These are phyloP conservation scores for Cicer arietinum DNA, from an alignment of 306 rosid genomes.

Conservation along the genomic window DNA sequence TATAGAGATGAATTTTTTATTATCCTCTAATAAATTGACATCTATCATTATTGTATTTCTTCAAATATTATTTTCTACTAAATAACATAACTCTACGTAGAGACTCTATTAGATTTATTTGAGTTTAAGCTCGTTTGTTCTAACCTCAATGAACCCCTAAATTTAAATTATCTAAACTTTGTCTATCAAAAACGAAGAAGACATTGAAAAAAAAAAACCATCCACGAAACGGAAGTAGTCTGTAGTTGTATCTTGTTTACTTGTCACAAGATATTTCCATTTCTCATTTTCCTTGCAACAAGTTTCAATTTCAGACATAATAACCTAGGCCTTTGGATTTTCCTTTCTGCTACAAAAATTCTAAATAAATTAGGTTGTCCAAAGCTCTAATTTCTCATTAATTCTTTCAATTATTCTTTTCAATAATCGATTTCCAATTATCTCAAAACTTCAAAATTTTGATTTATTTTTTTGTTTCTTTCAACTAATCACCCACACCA, in stretches of 20 bases:
- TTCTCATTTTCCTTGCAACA: not conserved
- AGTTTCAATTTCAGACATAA: not conserved
- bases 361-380: not conserved
- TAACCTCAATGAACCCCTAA: too few species aligned
- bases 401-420: not conserved
- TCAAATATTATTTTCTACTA: too few species aligned
- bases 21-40: too few species aligned
- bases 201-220: not conserved
- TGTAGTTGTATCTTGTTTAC: not conserved
- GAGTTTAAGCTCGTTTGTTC: too few species aligned
- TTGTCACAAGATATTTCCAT: not conserved
- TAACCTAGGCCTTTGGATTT: not conserved
- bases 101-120: too few species aligned
- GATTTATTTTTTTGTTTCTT: not conserved
- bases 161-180: too few species aligned
- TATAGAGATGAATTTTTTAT: too few species aligned
- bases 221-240: not conserved
- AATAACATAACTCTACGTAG: too few species aligned
- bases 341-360: not conserved
- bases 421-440: not conserved
- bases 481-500: not conserved
- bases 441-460: not conserved
- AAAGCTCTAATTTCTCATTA: not conserved
- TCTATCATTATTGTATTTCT: too few species aligned
- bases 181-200: too few species aligned